Evolutionary conservation across 78 protist species (phyloP), one percentile per base, ranked within the genome.

Genomic region (Dictyostelium capitatum): DNA sequence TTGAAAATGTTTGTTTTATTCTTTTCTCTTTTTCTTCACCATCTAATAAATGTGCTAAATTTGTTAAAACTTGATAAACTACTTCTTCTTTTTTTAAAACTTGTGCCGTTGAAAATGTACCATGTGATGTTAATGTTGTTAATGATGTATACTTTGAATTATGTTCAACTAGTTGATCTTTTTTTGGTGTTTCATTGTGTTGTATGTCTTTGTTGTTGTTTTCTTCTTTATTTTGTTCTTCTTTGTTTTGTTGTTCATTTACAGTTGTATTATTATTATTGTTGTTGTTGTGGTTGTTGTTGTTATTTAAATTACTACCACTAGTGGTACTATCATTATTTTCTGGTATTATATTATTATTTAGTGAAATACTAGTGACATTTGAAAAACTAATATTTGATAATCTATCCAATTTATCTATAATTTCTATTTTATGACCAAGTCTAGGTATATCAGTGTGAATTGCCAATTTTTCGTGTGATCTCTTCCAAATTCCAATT

Each of bases 381-480:
- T 43, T 57, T 59, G 53, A 47, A 80, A 87, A 87, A n/a, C 56
- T 43, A 48, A 87, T 41, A 51, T 74, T 65, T 69, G 62, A 23
- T 17, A 32, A 67, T 62, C 93, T 37, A 50, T 87, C 69, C 20
- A 77, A 51, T 62, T 87, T 87, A 51, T 87, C 93, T 15, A 87
- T 62, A 64, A 87, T 87, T 51, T 87, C 93, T 30, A 87, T 87
- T 46, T 87, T 87, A 15, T 87, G 93, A 23, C 93, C 93, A 4
- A 87, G 53, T 59, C 93, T 80, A 59, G 93, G 93, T 7, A 87
- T 78, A 64, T 87, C 93, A 14, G 93, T 87, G 54, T 87, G 93
- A 77, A 87, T 87, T 6, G 93, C 93, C 19, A 87, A 74, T 50
- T 87, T 87, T n/a, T 87, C 93, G 28, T 87, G 74, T 10, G 93